phyloP scores from a whole-genome alignment of 2,329 filamentous ascomycete genomes.

The Myriangium duriaei region DNA sequence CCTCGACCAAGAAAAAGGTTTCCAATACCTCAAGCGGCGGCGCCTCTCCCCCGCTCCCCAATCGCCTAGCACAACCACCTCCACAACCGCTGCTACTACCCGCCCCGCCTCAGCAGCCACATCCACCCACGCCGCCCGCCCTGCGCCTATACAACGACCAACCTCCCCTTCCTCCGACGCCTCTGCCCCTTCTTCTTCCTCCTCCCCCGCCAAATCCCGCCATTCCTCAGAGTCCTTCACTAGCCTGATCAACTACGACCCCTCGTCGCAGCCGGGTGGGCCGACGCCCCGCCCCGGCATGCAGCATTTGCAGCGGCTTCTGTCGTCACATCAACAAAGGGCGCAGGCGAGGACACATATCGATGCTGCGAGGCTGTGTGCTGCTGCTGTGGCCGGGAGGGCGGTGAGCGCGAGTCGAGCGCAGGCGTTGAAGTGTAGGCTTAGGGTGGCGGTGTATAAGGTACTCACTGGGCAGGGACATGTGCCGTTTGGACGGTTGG shows the following conservation, averaged over 20 bases:
- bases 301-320: background rate
- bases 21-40: slow-evolving; percentile 24
- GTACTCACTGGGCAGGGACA: slow-evolving; percentile 58
- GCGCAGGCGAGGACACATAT: background rate
- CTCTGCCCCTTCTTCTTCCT: slow-evolving; percentile 4
- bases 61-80: background rate
- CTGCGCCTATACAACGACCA: background rate
- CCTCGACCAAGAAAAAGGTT: slow-evolving; percentile 20
- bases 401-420: slow-evolving; percentile 31
- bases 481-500: slow-evolving; percentile 49
- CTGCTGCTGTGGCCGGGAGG: slow-evolving; percentile 1
- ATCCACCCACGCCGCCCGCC: background rate
- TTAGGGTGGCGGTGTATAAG: slow-evolving; percentile 63
- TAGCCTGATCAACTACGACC: slow-evolving; percentile 35
- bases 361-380: slow-evolving; percentile 1
- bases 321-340: background rate
- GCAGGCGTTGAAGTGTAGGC: slow-evolving; percentile 53
- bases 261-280: slow-evolving; percentile 27
- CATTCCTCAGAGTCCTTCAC: slow-evolving; percentile 24
- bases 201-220: slow-evolving; percentile 3
- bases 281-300: background rate
- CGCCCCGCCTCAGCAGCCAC: background rate
- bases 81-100: background rate
- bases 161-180: background rate
- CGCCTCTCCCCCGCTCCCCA: slow-evolving; percentile 11